Evolutionary conservation across 176 grass and related monocot genomes (phyloP), one percentile per base, ranked within the genome.

Genomic region (Oryza brachyantha): DNA sequence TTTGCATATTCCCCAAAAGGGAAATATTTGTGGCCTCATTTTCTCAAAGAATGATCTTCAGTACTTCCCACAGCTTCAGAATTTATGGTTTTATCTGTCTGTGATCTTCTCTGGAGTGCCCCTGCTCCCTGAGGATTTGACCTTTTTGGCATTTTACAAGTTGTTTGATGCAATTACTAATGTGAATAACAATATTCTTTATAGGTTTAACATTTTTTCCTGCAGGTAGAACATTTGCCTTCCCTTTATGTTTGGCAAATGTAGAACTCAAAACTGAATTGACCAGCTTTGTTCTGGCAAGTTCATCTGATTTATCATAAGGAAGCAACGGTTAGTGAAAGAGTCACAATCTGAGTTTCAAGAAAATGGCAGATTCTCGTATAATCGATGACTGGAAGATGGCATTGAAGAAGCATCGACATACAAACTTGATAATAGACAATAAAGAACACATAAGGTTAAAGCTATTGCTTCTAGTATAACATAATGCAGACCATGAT

Each of bases 391-490:
- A 79, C 16, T 83, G 70, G 58, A 89, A 90, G 40, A 40, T 88
- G 61, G 79, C 74, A 76, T 82, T 78, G 43, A 78, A 86, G 57
- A 68, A 80, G 83, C 88, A 88, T 81, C 89, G 36, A 29, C 77
- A 91, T 86, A 83, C 75, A 42, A 89, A 81, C 71, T 85, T 63
- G 70, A 81, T 32, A 85, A 87, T 6, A 80, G 62, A 64, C 36
- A 78, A 74, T 78, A 85, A 73, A 69, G 66, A 37, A 76, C 80
- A 62, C 70, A 64, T 65, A 50, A 73, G 31, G 87, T 89, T 73
- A 38, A 10, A 84, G 83, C 89, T 84, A 85, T 85, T 79, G 86
- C 84, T 72, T 61, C 80, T 73, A 83, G 79, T 87, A 81, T 60
- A 67, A 94, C 75, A 83, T 88, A 90, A 68, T 55, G 70, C 19